Conservation (phyloP, 164 flowering plant species). For the Berberis thunbergii region DNA sequence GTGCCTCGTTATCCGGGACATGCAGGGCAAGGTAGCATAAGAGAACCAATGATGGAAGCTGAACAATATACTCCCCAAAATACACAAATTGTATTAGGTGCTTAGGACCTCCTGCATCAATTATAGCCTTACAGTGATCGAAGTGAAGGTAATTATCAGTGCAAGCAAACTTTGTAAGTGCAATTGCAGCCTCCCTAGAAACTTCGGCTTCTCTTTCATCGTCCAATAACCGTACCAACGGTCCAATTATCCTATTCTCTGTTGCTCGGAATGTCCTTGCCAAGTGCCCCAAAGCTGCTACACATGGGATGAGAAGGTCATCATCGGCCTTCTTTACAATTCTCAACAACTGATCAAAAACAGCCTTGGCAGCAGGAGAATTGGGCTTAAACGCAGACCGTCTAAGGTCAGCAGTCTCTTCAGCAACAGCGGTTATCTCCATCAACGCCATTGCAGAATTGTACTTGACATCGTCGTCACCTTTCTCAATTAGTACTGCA, state of each 20-base stretch:
- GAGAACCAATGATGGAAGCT: background rate
- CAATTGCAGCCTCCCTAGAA: conserved; percentile 43
- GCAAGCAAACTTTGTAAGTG: conserved; percentile 59
- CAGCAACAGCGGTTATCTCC: conserved; percentile 71
- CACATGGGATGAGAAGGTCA: conserved; percentile 51
- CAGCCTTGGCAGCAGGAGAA: conserved; percentile 74
- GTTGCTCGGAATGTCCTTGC: conserved; percentile 75
- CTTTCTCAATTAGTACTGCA: conserved; percentile 64
- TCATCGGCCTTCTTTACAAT: conserved; percentile 43
- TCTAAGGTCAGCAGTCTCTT: conserved; percentile 47
- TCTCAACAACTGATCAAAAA: conserved; percentile 57
- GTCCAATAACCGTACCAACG: conserved; percentile 60
- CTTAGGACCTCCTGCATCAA: conserved; percentile 8
- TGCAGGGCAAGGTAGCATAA: background rate
- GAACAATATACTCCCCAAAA: conserved; percentile 1
- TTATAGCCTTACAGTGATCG: conserved; percentile 61
- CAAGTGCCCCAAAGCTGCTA: conserved; percentile 51
- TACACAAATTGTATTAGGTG: conserved; percentile 1
- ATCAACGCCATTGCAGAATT: conserved; percentile 72
- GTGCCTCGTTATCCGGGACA: too few relatives aligned
- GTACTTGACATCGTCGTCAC: conserved; percentile 47
- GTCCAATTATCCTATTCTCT: conserved; percentile 55
- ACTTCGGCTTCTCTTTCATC: conserved; percentile 53
- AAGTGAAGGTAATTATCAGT: conserved; percentile 53
- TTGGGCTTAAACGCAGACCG: conserved; percentile 80